phyloP scores from a whole-genome alignment of 371 early-diverging fungal genomes.

The Funneliformis caledonium region DNA sequence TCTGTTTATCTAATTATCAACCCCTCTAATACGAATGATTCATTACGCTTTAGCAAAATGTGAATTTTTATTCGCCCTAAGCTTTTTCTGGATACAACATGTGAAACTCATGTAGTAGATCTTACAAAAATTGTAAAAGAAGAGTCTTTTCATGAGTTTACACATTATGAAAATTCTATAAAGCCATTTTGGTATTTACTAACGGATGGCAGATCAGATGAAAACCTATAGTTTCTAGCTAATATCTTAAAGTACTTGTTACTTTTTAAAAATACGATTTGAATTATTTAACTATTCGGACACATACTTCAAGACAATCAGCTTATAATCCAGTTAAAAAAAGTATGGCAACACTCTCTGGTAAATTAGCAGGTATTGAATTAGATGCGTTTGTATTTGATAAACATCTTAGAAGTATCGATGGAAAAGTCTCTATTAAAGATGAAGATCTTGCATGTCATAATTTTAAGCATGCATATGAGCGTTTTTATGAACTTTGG shows the following conservation, averaged over 20 bases:
- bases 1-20: conserved; percentile 20
- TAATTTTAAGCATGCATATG: no score
- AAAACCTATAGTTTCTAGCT: background rate
- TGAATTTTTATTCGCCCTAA: background rate
- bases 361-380: no score
- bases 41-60: background rate
- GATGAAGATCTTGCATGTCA: no score
- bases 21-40: background rate
- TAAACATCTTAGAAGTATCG: no score
- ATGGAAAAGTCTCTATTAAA: no score
- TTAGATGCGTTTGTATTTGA: no score
- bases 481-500: no score
- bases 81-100: background rate
- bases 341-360: background rate
- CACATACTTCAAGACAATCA: background rate
- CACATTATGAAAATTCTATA: background rate
- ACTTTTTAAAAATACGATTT: background rate
- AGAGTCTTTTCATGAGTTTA: background rate
- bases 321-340: background rate
- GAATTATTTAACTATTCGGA: background rate
- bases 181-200: background rate
- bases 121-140: background rate
- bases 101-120: background rate
- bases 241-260: background rate
- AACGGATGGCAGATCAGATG: background rate